Conservation (phyloP, 441 rosid species). For the Theobroma grandiflorum region DNA sequence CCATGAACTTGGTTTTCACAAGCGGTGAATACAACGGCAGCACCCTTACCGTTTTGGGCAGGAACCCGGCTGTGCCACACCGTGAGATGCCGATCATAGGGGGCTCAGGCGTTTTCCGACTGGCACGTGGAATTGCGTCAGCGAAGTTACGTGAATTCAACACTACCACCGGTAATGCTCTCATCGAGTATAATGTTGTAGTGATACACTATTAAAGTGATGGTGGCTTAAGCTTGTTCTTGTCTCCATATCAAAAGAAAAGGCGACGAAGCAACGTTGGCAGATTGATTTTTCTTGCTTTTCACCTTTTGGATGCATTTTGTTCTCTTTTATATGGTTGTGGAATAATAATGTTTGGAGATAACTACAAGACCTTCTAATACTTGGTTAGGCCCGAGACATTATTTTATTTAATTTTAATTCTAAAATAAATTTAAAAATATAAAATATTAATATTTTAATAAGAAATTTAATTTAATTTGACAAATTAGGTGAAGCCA, state of each 20-base stretch:
- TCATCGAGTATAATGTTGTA: constrained; percentile 63
- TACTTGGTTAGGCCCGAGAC: too few relatives aligned
- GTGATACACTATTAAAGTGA: constrained; percentile 44
- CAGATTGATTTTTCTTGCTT: too few relatives aligned
- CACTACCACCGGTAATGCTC: constrained; percentile 56
- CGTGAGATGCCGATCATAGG: constrained; percentile 82
- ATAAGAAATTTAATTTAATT: too few relatives aligned
- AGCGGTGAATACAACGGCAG: constrained; percentile 69
- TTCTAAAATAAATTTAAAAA: too few relatives aligned
- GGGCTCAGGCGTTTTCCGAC: constrained; percentile 70
- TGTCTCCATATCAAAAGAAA: neutral
- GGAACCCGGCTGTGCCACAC: constrained; percentile 50
- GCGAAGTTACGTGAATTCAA: constrained; percentile 54
- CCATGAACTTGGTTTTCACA: constrained; percentile 55
- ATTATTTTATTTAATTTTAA: too few relatives aligned
- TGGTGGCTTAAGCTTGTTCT: neutral
- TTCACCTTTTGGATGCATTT: too few relatives aligned
- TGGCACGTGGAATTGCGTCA: constrained; percentile 70
- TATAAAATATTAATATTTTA: too few relatives aligned
- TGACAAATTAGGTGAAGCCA: too few relatives aligned
- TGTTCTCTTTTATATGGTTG: too few relatives aligned
- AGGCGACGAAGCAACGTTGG: neutral
- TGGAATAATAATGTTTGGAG: too few relatives aligned
- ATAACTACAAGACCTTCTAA: too few relatives aligned
- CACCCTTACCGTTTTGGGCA: constrained; percentile 63